A percentile compares a stretch with the other conserved stretches of the same genome.
Conservation (phyloP, 805 yeast genomes). For the Cyberlindnera maritima region DNA sequence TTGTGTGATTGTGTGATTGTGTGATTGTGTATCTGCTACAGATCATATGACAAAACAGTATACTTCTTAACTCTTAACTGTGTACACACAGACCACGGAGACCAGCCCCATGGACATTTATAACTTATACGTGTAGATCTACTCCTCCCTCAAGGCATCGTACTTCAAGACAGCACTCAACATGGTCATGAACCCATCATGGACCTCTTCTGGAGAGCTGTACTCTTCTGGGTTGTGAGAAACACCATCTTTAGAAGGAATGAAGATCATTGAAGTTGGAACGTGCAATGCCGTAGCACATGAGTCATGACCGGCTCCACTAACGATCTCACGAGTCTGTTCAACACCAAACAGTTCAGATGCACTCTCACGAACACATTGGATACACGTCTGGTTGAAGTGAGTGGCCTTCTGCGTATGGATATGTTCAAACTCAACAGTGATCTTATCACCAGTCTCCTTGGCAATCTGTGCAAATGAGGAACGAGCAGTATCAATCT, state of each 20-base stretch:
- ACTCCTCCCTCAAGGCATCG: conserved; percentile 29
- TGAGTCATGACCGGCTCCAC: conserved; percentile 78
- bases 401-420: conserved; percentile 54
- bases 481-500: conserved; percentile 37
- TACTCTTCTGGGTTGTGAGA: conserved; percentile 68
- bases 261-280: conserved; percentile 74
- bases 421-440: conserved; percentile 41
- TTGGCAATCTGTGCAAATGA: conserved; percentile 37
- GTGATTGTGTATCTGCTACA: no score
- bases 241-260: conserved; percentile 65
- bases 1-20: no score
- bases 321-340: conserved; percentile 44
- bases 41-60: no score
- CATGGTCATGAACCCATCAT: conserved; percentile 55
- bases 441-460: conserved; percentile 31
- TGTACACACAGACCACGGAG: no score
- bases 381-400: conserved; percentile 50
- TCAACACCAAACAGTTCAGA: conserved; percentile 44
- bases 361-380: conserved; percentile 53
- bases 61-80: no score
- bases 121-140: not conserved
- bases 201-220: conserved; percentile 61
- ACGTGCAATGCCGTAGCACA: conserved; percentile 52
- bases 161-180: conserved; percentile 47
- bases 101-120: no score